Conservation (phyloP, 2,329 filamentous ascomycete species). For the Venturia asperata region DNA sequence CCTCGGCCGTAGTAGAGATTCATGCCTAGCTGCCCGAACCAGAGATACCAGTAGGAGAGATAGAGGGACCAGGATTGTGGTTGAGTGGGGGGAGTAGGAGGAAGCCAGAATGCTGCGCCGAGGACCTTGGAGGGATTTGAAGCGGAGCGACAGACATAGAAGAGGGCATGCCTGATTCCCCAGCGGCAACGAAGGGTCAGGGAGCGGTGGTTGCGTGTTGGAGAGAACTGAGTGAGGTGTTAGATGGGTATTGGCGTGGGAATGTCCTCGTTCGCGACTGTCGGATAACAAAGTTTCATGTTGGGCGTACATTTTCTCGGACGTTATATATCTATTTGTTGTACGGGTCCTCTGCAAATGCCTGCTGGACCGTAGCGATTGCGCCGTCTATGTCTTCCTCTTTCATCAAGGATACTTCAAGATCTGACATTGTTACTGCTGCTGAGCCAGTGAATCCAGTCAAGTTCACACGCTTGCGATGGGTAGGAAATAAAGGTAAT, state of each 20-base stretch:
- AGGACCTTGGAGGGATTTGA: constrained; percentile 45
- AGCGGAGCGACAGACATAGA: constrained; percentile 57
- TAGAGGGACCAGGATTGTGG: constrained; percentile 55
- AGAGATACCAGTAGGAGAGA: constrained; percentile 59
- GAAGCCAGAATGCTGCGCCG: constrained; percentile 67
- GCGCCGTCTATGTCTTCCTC: constrained; percentile 56
- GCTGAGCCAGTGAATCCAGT: not conserved
- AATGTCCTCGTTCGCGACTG: not conserved
- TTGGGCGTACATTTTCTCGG: constrained; percentile 43
- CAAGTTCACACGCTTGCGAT: not conserved
- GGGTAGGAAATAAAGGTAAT: not conserved
- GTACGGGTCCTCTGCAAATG: constrained; percentile 61
- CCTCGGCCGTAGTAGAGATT: constrained; percentile 63
- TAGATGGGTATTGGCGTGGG: constrained; percentile 28
- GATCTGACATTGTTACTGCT: constrained; percentile 2
- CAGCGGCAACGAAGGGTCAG: constrained; percentile 60
- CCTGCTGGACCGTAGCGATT: constrained; percentile 58
- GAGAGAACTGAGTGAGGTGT: constrained; percentile 46
- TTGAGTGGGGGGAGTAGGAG: constrained; percentile 44
- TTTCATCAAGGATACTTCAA: constrained; percentile 50
- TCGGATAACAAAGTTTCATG: not conserved
- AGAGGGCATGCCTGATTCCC: constrained; percentile 62
- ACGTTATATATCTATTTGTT: constrained; percentile 58
- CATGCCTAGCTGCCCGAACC: constrained; percentile 57
- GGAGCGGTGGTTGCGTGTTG: constrained; percentile 54